These are phyloP conservation scores for Cubamyces sp. DNA, from an alignment of 768 basidiomycete genomes.

Conservation along the genomic window DNA sequence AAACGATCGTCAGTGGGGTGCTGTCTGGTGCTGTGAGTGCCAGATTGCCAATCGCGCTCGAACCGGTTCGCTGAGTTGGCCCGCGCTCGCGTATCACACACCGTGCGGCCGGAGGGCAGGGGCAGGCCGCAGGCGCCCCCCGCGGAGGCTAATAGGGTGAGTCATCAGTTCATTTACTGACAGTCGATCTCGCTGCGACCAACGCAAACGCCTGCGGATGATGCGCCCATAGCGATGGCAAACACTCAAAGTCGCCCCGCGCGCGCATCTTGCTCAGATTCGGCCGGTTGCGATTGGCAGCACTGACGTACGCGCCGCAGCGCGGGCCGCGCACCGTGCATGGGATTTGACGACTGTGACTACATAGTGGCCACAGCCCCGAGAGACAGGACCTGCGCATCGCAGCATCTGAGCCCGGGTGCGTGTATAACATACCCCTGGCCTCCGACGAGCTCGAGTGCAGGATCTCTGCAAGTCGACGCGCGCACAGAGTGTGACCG, in stretches of 20 bases:
- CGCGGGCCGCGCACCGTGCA: not conserved
- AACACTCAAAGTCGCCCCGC: conserved; percentile 13
- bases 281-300: not conserved
- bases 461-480: conserved; percentile 7
- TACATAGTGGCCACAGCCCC: too few relatives aligned
- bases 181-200: conserved; percentile 19
- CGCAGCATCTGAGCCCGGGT: too few relatives aligned
- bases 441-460: not conserved
- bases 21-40: too few relatives aligned
- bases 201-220: conserved; percentile 15
- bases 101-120: not conserved
- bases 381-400: too few relatives aligned
- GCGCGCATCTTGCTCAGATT: not conserved
- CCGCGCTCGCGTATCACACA: conserved; percentile 7
- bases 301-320: conserved; percentile 5
- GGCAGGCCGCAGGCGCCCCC: not conserved
- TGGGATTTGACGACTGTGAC: too few relatives aligned
- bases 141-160: conserved; percentile 2
- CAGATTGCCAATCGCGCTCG: not conserved
- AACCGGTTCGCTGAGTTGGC: conserved; percentile 10
- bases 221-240: conserved; percentile 23
- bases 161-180: conserved; percentile 11
- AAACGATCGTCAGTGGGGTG: not conserved
- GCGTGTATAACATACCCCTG: too few relatives aligned
- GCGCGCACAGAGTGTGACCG: conserved; percentile 13